Base-by-base conservation (phyloP, 2,329 filamentous ascomycete species). In the Colletotrichum theobromicola region DNA sequence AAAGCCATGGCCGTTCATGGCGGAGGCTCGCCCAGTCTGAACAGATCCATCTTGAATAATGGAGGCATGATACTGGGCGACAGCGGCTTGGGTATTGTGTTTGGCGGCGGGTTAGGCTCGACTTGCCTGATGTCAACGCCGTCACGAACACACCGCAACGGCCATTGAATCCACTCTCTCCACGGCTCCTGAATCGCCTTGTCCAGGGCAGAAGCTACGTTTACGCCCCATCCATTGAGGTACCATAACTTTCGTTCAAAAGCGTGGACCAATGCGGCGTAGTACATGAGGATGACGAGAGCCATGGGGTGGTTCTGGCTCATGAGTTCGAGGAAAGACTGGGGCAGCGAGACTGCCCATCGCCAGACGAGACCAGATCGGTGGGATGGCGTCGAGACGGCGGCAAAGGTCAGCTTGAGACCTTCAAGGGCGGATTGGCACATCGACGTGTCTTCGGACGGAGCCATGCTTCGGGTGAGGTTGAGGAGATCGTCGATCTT, bases 251-350 rank as follows among this genome's bases (percentile, higher is more conserved):
- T 72, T 5, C 63, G 62, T n/a, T 74, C 72, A 21, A 67, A 62
- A 1, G 76, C 63, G 7, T 72, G 58, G 3, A 72, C 72, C 32
- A 77, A 42, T 26, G 77, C 77, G 16, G 77, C 76, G 61, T 75
- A 78, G 62, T 78, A 76, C 72, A 76, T 77, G 32, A 77, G 55
- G 2, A 78, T 76, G 50, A 77, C 69, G 18, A 78, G 75, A 9
- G 77, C 76, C 69, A 78, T 75, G 1, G 68, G 75, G 30, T 77
- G 70, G 10, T 72, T 70, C 35, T 70, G 64, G 63, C 37, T 66
- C 34, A 78, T 67, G 50, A 77, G 46, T 63, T 77, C 76, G 28
- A 78, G 67, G 35, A 78, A 78, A 2, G 71, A 37, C 18, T 69
- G 64, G 13, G 77, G 75, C 9, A 78, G 61, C 3, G 76, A 76